A percentile compares a stretch with the other conserved stretches of the same genome.
Evolutionary conservation across 371 early-diverging fungal species (phyloP).

Genomic region (Fennellomyces sp.): DNA sequence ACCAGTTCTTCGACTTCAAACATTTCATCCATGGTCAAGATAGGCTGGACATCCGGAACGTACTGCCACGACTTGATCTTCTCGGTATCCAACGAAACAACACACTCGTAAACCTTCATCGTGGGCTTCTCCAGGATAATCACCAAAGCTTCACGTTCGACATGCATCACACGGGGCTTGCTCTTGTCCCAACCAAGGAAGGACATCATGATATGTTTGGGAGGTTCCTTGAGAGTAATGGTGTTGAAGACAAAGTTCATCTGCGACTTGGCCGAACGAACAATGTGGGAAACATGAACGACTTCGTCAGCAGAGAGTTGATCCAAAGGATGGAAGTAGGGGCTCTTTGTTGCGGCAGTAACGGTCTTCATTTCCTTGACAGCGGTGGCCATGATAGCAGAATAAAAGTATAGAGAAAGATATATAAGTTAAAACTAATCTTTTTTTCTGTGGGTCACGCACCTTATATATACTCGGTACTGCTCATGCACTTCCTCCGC

Average conservation of each 20-base stretch:
- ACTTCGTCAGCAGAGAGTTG: slow-evolving; percentile 50
- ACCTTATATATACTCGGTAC: slow-evolving; percentile 13
- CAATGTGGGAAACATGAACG: slow-evolving; percentile 32
- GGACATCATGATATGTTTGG: slow-evolving; percentile 44
- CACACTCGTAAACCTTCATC: slow-evolving; percentile 44
- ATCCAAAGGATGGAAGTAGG: slow-evolving; percentile 44
- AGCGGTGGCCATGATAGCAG: slow-evolving; percentile 25
- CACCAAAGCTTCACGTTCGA: slow-evolving; percentile 53
- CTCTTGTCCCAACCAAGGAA: slow-evolving; percentile 50
- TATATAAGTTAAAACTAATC: slow-evolving; percentile 13
- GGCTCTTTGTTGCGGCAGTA: slow-evolving; percentile 27
- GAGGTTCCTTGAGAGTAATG: slow-evolving; percentile 53
- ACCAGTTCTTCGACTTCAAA: slow-evolving; percentile 49
- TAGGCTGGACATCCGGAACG: slow-evolving; percentile 52
- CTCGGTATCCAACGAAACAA: slow-evolving; percentile 34
- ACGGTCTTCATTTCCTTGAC: slow-evolving; percentile 43
- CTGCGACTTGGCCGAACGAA: slow-evolving; percentile 32
- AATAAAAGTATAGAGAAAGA: slow-evolving; percentile 11
- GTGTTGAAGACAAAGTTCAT: slow-evolving; percentile 52
- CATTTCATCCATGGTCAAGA: slow-evolving; percentile 56
- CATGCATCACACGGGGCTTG: slow-evolving; percentile 29
- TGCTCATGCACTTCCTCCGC: slow-evolving; percentile 5
- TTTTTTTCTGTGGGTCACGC: slow-evolving; percentile 19
- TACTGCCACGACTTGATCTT: slow-evolving; percentile 35
- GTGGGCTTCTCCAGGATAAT: slow-evolving; percentile 38